Evolutionary conservation across 2,329 filamentous ascomycete species (phyloP).

Genomic region (Colletotrichum shisoi): DNA sequence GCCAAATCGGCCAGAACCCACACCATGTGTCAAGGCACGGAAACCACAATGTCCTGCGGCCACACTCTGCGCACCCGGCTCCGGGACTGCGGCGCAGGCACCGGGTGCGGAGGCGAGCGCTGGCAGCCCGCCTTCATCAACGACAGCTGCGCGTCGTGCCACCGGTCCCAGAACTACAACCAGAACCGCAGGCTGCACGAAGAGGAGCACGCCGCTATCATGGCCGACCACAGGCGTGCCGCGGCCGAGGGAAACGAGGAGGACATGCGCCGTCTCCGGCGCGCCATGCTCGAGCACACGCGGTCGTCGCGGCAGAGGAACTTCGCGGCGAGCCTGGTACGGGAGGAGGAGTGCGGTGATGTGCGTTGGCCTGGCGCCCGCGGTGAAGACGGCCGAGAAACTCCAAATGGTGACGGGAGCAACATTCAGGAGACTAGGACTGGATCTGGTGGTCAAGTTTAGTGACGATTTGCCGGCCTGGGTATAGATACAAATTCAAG

Average conservation of each 20-base stretch:
- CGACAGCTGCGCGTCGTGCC: constrained; percentile 52
- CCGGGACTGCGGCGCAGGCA: constrained; percentile 31
- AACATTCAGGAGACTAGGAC: not conserved
- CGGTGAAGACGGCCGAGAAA: not conserved
- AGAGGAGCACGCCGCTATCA: constrained; percentile 43
- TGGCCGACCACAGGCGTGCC: constrained; percentile 44
- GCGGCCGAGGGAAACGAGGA: constrained; percentile 41
- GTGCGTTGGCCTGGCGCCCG: constrained; percentile 18
- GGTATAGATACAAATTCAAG: constrained; percentile 34
- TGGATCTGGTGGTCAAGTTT: not conserved
- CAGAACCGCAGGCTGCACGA: constrained; percentile 45
- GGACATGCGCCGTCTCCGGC: constrained; percentile 42
- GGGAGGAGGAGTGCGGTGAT: constrained; percentile 15
- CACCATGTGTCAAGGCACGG: constrained; percentile 43
- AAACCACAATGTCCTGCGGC: constrained; percentile 43
- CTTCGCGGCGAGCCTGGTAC: constrained; percentile 24
- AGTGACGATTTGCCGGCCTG: constrained; percentile 6
- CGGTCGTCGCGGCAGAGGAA: constrained; percentile 25
- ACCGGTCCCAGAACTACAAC: constrained; percentile 43
- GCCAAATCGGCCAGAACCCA: not conserved
- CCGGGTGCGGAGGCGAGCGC: constrained; percentile 20
- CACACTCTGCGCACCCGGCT: constrained; percentile 41
- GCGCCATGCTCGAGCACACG: constrained; percentile 39
- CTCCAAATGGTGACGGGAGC: not conserved
- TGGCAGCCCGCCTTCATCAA: constrained; percentile 42